These are phyloP conservation scores for Eucalyptus curtisii DNA, from an alignment of 345 rosid genomes.

Conservation along the genomic window DNA sequence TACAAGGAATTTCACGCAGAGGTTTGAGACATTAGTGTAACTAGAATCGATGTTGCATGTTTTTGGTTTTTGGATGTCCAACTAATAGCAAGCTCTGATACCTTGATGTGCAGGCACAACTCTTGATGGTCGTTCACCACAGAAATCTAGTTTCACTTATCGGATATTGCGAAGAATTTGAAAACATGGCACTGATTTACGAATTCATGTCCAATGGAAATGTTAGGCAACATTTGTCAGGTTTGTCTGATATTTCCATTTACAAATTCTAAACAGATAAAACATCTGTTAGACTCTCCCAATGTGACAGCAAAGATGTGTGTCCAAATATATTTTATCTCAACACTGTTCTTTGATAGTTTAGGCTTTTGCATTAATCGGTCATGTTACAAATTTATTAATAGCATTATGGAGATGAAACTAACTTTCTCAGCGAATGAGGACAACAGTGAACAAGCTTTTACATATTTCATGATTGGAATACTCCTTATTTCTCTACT, in stretches of 20 bases:
- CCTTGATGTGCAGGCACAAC: no score
- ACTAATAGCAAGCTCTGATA: not conserved
- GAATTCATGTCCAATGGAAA: slow-evolving; percentile 27
- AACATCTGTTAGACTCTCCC: not conserved
- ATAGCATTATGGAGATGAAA: not conserved
- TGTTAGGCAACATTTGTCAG: slow-evolving; percentile 9
- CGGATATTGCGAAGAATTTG: slow-evolving; percentile 15
- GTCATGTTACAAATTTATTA: not conserved
- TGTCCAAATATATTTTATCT: not conserved
- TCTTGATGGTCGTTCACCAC: slow-evolving; percentile 10
- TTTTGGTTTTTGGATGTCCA: not conserved
- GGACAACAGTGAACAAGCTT: not conserved
- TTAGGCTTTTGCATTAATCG: not conserved
- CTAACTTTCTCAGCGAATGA: not conserved
- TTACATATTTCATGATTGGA: no score
- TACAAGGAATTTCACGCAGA: slow-evolving; percentile 11
- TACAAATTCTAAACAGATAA: no score
- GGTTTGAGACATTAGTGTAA: not conserved
- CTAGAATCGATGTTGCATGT: no score
- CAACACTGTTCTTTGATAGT: not conserved
- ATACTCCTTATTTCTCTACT: not conserved
- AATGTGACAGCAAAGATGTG: not conserved
- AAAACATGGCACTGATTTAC: slow-evolving; percentile 10
- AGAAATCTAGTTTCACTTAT: slow-evolving; percentile 10
- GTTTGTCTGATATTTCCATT: not conserved